Evolutionary conservation across 352 stramenopile species (phyloP).

Genomic region (Pythium chondricola): DNA sequence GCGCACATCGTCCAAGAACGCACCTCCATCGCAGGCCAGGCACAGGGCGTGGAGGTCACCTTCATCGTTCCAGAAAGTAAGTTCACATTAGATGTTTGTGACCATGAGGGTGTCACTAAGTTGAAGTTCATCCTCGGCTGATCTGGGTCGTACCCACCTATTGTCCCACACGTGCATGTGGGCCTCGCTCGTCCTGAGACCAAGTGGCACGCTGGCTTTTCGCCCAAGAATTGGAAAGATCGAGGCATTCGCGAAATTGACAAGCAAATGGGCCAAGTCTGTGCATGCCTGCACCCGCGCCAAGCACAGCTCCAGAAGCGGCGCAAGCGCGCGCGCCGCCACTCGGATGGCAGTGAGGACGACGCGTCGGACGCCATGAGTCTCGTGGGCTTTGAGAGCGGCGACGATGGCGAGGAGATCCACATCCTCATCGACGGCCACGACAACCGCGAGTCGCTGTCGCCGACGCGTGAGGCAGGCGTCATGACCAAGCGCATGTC

Average conservation of each 20-base stretch:
- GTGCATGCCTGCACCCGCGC: conserved; percentile 69
- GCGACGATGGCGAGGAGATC: conserved; percentile 18
- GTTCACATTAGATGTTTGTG: too few species aligned
- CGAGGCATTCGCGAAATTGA: neutral
- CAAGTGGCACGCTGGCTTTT: conserved; percentile 4
- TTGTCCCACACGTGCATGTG: conserved; percentile 11
- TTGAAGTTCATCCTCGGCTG: neutral
- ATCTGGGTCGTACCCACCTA: conserved; percentile 6
- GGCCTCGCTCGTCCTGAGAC: neutral
- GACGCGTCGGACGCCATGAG: neutral
- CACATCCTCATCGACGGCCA: conserved; percentile 37
- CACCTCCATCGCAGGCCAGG: conserved; percentile 14
- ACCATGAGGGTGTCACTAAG: too few species aligned
- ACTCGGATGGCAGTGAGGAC: conserved; percentile 33
- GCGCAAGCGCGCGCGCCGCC: conserved; percentile 44
- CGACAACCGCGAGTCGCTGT: conserved; percentile 13
- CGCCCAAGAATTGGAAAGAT: conserved; percentile 1
- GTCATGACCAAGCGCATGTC: conserved; percentile 21
- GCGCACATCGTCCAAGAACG: neutral
- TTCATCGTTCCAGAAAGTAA: conserved; percentile 10
- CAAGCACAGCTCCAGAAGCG: too few species aligned
- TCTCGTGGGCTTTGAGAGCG: conserved; percentile 1
- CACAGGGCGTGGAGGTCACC: conserved; percentile 9
- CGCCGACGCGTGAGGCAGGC: neutral
- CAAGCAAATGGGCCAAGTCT: conserved; percentile 59